phyloP scores from a whole-genome alignment of 78 protist species.

The Protostelium mycophagum region DNA sequence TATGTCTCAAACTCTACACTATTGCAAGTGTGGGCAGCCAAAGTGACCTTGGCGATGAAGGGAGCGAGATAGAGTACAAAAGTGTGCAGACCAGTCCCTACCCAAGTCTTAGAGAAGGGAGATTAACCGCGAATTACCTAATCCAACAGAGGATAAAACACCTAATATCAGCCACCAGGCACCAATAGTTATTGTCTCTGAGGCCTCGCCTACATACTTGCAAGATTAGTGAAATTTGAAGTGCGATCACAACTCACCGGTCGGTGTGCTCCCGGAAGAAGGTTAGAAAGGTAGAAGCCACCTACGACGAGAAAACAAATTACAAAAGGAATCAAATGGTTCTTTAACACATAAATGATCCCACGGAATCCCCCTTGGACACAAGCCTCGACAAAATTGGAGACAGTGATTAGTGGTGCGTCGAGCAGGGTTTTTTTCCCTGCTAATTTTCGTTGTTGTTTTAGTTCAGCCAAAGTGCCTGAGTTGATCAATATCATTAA shows the following conservation, averaged over 20 bases:
- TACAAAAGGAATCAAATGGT: not conserved
- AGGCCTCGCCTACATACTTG: not conserved
- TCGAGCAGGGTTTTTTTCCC: not conserved
- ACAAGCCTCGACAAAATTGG: not conserved
- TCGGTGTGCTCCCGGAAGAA: not conserved
- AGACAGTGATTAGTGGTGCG: not conserved
- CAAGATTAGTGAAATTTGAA: not conserved
- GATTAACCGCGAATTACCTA: slow-evolving; percentile 39
- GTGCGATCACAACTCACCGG: not conserved
- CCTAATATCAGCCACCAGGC: not conserved
- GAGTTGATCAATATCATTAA: too few relatives aligned
- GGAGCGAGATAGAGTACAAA: slow-evolving; percentile 70
- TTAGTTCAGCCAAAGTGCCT: too few relatives aligned
- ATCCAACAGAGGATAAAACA: slow-evolving; percentile 49
- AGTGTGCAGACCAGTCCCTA: slow-evolving; percentile 74
- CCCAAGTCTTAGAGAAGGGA: not conserved
- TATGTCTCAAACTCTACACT: slow-evolving; percentile 26
- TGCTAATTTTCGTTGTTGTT: not conserved
- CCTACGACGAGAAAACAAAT: not conserved
- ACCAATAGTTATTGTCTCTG: not conserved
- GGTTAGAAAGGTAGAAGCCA: not conserved
- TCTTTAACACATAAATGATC: too few relatives aligned
- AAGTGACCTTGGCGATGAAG: slow-evolving; percentile 67
- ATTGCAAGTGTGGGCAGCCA: slow-evolving; percentile 64
- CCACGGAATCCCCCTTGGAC: not conserved